Evolutionary conservation across 495 filamentous ascomycete species (phyloP).

Genomic region (Aspergillus coremiiformis): DNA sequence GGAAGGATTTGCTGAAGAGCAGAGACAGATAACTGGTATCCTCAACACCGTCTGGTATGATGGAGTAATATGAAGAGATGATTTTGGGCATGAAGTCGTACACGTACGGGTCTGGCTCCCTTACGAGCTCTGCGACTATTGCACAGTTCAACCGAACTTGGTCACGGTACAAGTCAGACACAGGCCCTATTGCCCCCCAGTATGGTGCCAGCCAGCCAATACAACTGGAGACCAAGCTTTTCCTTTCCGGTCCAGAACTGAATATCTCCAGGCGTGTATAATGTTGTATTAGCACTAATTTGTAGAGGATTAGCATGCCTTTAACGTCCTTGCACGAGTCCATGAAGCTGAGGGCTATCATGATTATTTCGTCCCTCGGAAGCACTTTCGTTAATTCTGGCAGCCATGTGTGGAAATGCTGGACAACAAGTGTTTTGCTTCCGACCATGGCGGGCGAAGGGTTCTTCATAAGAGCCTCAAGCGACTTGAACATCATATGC

Average conservation of each 20-base stretch:
- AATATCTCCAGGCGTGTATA: constrained; percentile 76
- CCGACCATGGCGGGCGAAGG: constrained; percentile 77
- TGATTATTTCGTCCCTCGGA: constrained; percentile 73
- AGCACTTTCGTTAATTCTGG: constrained; percentile 76
- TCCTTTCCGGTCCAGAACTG: constrained; percentile 62
- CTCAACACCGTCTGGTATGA: constrained; percentile 55
- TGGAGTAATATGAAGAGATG: constrained; percentile 76
- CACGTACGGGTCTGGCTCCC: constrained; percentile 69
- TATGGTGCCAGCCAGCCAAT: constrained; percentile 88
- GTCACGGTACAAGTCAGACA: constrained; percentile 82
- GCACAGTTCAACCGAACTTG: constrained; percentile 90
- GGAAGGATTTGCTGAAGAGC: constrained; percentile 83
- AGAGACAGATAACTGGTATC: constrained; percentile 68
- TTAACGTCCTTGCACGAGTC: constrained; percentile 82
- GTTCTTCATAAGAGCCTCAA: constrained; percentile 84
- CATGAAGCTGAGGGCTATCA: constrained; percentile 88
- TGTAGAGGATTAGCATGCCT: constrained; percentile 91
- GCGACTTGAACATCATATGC: constrained; percentile 76
- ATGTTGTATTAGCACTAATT: constrained; percentile 85
- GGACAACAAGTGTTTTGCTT: constrained; percentile 89
- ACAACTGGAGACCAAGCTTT: constrained; percentile 69
- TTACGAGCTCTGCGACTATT: constrained; percentile 75
- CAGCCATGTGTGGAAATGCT: constrained; percentile 95
- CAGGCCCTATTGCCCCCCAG: constrained; percentile 69
- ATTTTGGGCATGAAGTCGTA: constrained; percentile 87